Conservation (phyloP, 2,329 filamentous ascomycete species). For the Mycosphaerella arachidis region DNA sequence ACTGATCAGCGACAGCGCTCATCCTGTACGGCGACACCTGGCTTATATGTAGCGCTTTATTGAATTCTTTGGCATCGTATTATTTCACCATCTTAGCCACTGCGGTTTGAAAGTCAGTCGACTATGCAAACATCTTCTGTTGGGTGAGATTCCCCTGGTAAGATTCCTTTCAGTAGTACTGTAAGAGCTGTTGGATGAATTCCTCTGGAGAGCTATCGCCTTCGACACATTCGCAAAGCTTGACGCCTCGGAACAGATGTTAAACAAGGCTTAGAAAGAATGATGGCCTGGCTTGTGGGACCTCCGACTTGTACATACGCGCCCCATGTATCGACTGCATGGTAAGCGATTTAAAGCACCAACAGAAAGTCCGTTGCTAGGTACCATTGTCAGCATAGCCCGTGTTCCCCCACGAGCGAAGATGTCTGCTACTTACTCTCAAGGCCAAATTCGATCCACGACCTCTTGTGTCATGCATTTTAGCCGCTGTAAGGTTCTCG, state of each 20-base stretch:
- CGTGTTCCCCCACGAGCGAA: neutral
- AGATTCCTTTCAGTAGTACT: conserved; percentile 42
- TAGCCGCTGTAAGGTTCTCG: conserved; percentile 26
- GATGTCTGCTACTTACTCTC: conserved; percentile 29
- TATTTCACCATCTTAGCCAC: conserved; percentile 41
- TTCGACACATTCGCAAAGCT: conserved; percentile 43
- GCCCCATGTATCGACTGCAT: conserved; percentile 30
- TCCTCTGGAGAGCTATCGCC: conserved; percentile 38
- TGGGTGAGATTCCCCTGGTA: conserved; percentile 29
- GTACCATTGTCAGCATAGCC: neutral
- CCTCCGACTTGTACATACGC: conserved; percentile 47
- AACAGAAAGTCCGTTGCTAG: conserved; percentile 18
- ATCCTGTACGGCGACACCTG: neutral
- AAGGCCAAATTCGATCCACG: conserved; percentile 41
- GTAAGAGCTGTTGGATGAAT: conserved; percentile 42
- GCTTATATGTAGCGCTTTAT: conserved; percentile 30
- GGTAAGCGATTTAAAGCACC: conserved; percentile 18
- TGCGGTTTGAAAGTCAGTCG: neutral
- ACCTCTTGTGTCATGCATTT: conserved; percentile 30
- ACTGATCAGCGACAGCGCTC: neutral
- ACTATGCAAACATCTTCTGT: neutral
- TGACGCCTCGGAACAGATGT: conserved; percentile 42
- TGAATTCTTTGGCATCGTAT: conserved; percentile 39
- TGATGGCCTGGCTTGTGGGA: conserved; percentile 33
- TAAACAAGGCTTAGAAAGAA: conserved; percentile 37